Conservation (phyloP, 2,329 filamentous ascomycete genomes). For the Claviceps spartinae region DNA sequence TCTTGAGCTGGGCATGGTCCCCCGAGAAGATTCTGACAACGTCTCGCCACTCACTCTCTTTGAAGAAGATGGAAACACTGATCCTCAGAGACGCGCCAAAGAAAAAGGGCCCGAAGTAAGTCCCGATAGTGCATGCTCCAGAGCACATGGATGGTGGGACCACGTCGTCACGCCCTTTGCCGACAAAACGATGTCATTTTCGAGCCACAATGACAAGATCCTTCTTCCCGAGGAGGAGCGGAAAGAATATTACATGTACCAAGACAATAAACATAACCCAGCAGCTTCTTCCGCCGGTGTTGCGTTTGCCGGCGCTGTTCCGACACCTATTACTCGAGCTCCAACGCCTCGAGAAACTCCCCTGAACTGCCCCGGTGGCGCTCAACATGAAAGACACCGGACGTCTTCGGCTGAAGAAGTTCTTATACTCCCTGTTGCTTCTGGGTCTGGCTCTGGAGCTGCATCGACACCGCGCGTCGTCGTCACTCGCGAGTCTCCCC, state of each 20-base stretch:
- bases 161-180: slow-evolving; percentile 58
- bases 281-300: slow-evolving; percentile 8
- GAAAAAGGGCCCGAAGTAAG: slow-evolving; percentile 23
- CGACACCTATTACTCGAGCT: slow-evolving; percentile 22
- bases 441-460: neutral
- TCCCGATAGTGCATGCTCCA: slow-evolving; percentile 38
- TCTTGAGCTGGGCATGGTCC: slow-evolving; percentile 16
- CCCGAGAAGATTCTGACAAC: slow-evolving; percentile 34
- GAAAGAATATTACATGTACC: slow-evolving; percentile 25
- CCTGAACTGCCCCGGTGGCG: slow-evolving; percentile 14
- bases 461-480: neutral
- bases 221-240: slow-evolving; percentile 19
- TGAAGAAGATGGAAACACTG: slow-evolving; percentile 48
- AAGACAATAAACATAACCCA: slow-evolving; percentile 8
- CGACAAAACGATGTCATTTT: slow-evolving; percentile 30
- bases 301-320: slow-evolving; percentile 9
- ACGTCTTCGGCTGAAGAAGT: neutral
- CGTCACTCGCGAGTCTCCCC: neutral
- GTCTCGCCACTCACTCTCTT: slow-evolving; percentile 53
- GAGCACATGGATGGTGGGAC: slow-evolving; percentile 65
- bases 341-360: slow-evolving; percentile 23
- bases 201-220: slow-evolving; percentile 21
- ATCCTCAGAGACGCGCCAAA: slow-evolving; percentile 25
- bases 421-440: neutral
- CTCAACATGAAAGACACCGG: neutral